Evolutionary conservation across 495 filamentous ascomycete genomes (phyloP).

Genomic region (Hyaloscypha variabilis): DNA sequence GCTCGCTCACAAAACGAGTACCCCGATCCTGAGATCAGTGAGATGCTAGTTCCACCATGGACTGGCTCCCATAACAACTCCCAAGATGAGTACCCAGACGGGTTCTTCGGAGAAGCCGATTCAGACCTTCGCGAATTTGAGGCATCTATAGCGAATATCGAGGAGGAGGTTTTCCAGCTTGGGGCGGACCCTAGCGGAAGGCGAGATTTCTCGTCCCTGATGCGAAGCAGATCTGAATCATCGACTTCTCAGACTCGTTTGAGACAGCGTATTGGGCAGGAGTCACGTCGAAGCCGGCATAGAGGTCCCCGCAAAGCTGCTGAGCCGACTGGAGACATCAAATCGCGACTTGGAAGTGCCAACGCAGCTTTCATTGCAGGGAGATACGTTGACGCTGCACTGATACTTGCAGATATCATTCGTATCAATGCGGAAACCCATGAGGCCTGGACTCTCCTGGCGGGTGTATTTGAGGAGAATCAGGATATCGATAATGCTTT

Average conservation of each 20-base stretch:
- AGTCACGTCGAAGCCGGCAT: constrained; percentile 42
- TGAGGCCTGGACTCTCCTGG: constrained; percentile 73
- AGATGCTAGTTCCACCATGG: constrained; percentile 5
- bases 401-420: constrained; percentile 67
- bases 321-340: constrained; percentile 76
- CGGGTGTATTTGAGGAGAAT: constrained; percentile 69
- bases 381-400: constrained; percentile 64
- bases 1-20: constrained; percentile 14
- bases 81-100: not conserved
- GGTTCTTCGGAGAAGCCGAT: constrained; percentile 19
- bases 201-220: not conserved
- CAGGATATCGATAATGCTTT: constrained; percentile 69
- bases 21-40: constrained; percentile 17
- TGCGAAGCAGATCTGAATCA: not conserved
- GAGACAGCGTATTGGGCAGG: constrained; percentile 3
- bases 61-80: not conserved
- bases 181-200: not conserved
- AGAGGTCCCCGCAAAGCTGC: constrained; percentile 71
- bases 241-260: not conserved
- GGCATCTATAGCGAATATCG: constrained; percentile 37
- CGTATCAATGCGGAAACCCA: constrained; percentile 84
- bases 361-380: constrained; percentile 69
- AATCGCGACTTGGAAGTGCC: constrained; percentile 68
- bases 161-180: constrained; percentile 37
- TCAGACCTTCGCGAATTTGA: constrained; percentile 41